Conservation (phyloP, 2,329 filamentous ascomycete genomes). For the Dactylonectria estremocensis region DNA sequence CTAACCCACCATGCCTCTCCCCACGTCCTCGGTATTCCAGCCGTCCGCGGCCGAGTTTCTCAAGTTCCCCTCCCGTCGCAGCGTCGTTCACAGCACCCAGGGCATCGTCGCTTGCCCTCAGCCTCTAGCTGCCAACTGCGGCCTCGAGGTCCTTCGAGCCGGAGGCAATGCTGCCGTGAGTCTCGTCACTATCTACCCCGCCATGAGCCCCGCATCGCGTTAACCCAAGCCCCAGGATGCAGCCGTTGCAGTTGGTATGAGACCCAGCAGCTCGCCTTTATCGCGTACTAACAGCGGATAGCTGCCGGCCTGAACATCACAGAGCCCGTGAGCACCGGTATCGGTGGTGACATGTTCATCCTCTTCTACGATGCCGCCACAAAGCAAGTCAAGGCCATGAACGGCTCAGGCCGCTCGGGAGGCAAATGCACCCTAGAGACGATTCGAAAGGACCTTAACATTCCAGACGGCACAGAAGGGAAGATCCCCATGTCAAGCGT, state of each 20-base stretch:
- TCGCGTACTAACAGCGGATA: slow-evolving; percentile 49
- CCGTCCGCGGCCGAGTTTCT: slow-evolving; percentile 66
- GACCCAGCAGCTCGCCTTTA: background rate
- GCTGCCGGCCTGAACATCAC: slow-evolving; percentile 94
- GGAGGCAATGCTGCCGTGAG: slow-evolving; percentile 95
- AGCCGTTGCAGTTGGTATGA: slow-evolving; percentile 88
- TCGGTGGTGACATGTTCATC: slow-evolving; percentile 98
- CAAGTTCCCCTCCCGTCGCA: slow-evolving; percentile 84
- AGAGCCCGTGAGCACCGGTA: slow-evolving; percentile 92
- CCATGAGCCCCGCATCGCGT: background rate
- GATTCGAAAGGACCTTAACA: slow-evolving; percentile 78
- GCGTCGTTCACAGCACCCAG: slow-evolving; percentile 92
- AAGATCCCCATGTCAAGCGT: slow-evolving; percentile 83
- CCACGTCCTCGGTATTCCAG: slow-evolving; percentile 63
- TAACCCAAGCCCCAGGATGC: slow-evolving; percentile 76
- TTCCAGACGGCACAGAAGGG: slow-evolving; percentile 69
- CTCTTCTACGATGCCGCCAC: slow-evolving; percentile 90
- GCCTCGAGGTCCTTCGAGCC: slow-evolving; percentile 85
- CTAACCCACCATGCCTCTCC: slow-evolving; percentile 60
- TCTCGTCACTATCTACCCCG: slow-evolving; percentile 38
- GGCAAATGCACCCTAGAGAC: slow-evolving; percentile 77
- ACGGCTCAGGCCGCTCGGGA: slow-evolving; percentile 91
- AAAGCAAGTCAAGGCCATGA: slow-evolving; percentile 87
- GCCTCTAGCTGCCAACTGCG: slow-evolving; percentile 89
- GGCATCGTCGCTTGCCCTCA: slow-evolving; percentile 94